These are phyloP conservation scores for Spizellomyces sp. DNA, from an alignment of 192 early-diverging fungal species.

Conservation along the genomic window DNA sequence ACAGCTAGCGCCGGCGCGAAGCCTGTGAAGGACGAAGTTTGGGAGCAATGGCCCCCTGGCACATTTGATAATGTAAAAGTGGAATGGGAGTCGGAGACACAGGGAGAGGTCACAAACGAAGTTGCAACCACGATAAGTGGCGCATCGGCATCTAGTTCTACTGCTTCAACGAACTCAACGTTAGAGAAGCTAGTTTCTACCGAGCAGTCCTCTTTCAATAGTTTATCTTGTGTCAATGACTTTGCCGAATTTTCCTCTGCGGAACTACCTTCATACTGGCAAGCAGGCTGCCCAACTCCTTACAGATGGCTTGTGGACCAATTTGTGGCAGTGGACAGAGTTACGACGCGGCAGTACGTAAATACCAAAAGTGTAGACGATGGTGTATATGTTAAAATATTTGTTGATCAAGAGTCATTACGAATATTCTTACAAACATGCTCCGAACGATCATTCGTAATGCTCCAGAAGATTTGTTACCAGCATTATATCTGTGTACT, in stretches of 20 bases:
- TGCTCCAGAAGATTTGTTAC: conserved; percentile 15
- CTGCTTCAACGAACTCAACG: background rate
- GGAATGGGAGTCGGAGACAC: background rate
- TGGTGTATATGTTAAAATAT: background rate
- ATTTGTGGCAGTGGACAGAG: conserved; percentile 5
- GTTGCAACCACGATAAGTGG: background rate
- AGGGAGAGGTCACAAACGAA: background rate
- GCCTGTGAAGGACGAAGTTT: background rate
- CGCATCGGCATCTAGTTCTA: background rate
- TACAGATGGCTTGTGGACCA: conserved; percentile 26
- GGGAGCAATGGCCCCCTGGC: background rate
- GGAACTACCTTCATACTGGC: conserved; percentile 19
- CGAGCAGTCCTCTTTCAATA: background rate
- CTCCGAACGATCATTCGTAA: conserved; percentile 19
- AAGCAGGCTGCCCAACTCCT: conserved; percentile 6
- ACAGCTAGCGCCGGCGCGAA: too few species aligned
- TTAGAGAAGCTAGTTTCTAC: background rate
- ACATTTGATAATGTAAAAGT: background rate
- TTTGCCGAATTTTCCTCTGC: background rate
- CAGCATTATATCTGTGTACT: conserved; percentile 24
- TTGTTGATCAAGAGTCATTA: conserved; percentile 22
- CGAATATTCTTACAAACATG: conserved; percentile 25
- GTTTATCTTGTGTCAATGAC: background rate
- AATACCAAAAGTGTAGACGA: background rate
- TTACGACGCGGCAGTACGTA: conserved; percentile 20